Conservation (phyloP, 2,329 filamentous ascomycete species). For the Arthrocladium fulminans region DNA sequence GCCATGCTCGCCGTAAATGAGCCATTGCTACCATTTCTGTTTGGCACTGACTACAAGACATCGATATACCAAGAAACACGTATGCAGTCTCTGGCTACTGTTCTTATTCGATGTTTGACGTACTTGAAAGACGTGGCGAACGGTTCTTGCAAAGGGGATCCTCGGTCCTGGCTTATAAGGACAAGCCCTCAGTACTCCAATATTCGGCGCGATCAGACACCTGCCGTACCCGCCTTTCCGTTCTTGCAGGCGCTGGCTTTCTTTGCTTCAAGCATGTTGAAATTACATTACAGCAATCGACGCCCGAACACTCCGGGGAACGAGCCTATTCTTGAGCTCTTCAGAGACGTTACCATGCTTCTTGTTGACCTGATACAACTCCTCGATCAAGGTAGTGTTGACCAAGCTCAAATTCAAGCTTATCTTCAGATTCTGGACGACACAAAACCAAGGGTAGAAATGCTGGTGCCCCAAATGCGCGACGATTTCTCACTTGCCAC, state of each 20-base stretch:
- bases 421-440: conserved; percentile 39
- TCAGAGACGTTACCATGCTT: conserved; percentile 29
- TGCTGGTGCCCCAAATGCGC: conserved; percentile 55
- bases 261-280: background rate
- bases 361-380: conserved; percentile 43
- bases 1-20: conserved; percentile 3
- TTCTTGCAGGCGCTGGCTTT: conserved; percentile 2
- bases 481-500: conserved; percentile 48
- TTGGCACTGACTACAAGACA: background rate
- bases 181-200: background rate
- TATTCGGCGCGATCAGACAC: background rate
- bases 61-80: background rate
- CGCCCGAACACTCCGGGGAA: background rate
- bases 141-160: background rate
- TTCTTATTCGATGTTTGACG: conserved; percentile 1
- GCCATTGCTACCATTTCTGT: background rate
- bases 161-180: background rate
- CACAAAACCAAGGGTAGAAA: conserved; percentile 28
- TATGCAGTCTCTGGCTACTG: background rate
- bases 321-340: conserved; percentile 11
- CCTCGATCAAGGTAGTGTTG: conserved; percentile 34
- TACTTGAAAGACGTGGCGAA: background rate
- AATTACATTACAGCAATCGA: background rate
- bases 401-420: conserved; percentile 47
- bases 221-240: background rate